These are phyloP conservation scores for Terfezia claveryi DNA, from an alignment of 495 filamentous ascomycete genomes.

Conservation along the genomic window DNA sequence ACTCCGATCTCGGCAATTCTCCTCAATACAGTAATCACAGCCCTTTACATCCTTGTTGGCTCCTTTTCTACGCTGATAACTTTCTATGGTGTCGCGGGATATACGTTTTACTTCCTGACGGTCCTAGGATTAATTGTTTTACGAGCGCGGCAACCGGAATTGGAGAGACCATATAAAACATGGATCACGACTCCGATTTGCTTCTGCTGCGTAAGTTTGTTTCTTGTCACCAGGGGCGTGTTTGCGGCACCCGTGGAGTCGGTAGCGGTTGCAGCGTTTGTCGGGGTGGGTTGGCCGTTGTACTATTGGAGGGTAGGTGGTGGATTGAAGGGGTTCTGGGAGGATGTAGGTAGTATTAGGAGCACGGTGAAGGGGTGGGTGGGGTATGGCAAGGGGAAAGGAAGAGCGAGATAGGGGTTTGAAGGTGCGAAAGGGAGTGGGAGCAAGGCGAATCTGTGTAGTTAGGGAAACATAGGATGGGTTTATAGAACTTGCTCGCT, in stretches of 20 bases:
- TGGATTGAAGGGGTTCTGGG: constrained; percentile 41
- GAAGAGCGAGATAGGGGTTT: no score
- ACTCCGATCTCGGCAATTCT: constrained; percentile 80
- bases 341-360: constrained; percentile 18
- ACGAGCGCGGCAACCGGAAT: constrained; percentile 62
- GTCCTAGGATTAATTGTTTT: constrained; percentile 84
- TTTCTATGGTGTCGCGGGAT: constrained; percentile 92
- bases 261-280: constrained; percentile 60
- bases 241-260: constrained; percentile 83
- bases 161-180: constrained; percentile 76
- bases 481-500: no score
- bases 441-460: no score
- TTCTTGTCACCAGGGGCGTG: constrained; percentile 65
- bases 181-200: constrained; percentile 96
- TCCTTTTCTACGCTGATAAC: constrained; percentile 82
- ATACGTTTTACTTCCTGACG: constrained; percentile 89
- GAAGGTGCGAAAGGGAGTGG: no score
- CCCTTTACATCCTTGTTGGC: constrained; percentile 58
- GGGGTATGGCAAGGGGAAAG: not conserved
- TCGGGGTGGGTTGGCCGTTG: constrained; percentile 60
- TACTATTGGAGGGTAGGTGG: constrained; percentile 70
- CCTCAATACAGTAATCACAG: constrained; percentile 51
- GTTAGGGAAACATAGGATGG: no score
- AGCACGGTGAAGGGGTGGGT: not conserved
- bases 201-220: constrained; percentile 93